Base-by-base conservation (phyloP, 805 yeast genomes). In the Tetrapisispora iriomotensis region DNA sequence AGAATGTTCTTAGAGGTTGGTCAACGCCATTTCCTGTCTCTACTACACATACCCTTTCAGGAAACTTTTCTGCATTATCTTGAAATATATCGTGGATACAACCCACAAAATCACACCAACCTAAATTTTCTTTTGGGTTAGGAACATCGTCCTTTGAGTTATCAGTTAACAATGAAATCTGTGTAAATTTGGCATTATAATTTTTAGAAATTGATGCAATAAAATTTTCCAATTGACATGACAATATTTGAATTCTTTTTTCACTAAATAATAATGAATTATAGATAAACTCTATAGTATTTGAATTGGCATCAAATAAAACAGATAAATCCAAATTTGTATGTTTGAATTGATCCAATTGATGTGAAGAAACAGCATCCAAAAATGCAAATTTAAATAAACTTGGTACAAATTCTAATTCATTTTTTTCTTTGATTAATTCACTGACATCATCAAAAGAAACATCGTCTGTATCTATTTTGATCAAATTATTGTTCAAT, bases 51-150 rank as follows among this genome's bases (percentile, higher is more conserved):
- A 82, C 70, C 56, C 95, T 74, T 25, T 84, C 87, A 3, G 98
- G 98, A 58, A 75, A 78, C 49, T 71, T 72, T 34, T 70, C 77
- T 12, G 98, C 96, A 57, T 92, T 94, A 42, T 71, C 77, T 62
- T 82, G 79, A 63, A 92, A 92, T 32, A 92, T 88, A 54, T 92
- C 98, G 56, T 92, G 99, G 51, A 92, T 94, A 13, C 97, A 88
- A 34, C 99, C 98, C 48, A 94, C 73, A 62, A 76, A 92, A 22
- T 82, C 82, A 30, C 79, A 69, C 96, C 96, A 92, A 62, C 87
- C 95, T 47, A 92, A 70, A 51, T 87, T 82, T 8, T 66, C 60
- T 8, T 86, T 83, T 32, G 99, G 97, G 58, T 88, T 88, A 6
- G 98, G 98, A 40, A 94, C 67, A 2, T 68, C 62, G 33, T 51